phyloP scores from a whole-genome alignment of 2,329 filamentous ascomycete genomes.

The Orbilia ellipsospora region DNA sequence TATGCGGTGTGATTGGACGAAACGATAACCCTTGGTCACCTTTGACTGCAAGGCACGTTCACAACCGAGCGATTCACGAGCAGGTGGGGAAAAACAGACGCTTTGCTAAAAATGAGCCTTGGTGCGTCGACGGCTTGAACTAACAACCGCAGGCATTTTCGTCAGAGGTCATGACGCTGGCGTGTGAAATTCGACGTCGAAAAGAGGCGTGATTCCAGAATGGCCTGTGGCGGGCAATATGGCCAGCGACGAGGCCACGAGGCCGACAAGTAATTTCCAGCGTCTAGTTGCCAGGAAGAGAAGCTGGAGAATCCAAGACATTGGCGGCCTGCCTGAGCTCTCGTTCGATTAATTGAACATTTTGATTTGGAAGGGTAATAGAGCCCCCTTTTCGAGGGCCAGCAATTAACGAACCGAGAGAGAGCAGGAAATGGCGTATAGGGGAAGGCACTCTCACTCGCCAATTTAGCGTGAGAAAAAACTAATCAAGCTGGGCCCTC shows the following conservation, averaged over 20 bases:
- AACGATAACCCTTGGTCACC: constrained; percentile 8
- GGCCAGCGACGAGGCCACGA: constrained; percentile 20
- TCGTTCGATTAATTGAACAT: constrained; percentile 3
- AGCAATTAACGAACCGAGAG: constrained; percentile 2
- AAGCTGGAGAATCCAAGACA: constrained; percentile 43
- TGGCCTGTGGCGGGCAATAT: constrained; percentile 13
- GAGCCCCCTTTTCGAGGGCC: constrained; percentile 27
- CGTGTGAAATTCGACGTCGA: constrained; percentile 16
- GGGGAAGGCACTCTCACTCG: background rate
- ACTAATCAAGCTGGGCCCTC: background rate
- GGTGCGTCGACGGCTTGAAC: background rate
- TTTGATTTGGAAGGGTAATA: constrained; percentile 29
- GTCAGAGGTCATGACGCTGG: background rate
- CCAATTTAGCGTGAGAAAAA: background rate
- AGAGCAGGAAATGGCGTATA: constrained; percentile 21
- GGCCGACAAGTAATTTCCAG: constrained; percentile 32
- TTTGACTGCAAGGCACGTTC: constrained; percentile 29
- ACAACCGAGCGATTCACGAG: constrained; percentile 27
- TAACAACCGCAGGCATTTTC: background rate
- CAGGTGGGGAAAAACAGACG: constrained; percentile 8
- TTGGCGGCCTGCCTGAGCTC: constrained; percentile 45
- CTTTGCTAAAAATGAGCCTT: constrained; percentile 30
- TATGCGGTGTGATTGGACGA: constrained; percentile 39
- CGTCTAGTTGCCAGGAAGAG: constrained; percentile 43
- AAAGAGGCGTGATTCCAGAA: constrained; percentile 20